Conservation (phyloP, 2,329 filamentous ascomycete species). For the Colletotrichum phormii region DNA sequence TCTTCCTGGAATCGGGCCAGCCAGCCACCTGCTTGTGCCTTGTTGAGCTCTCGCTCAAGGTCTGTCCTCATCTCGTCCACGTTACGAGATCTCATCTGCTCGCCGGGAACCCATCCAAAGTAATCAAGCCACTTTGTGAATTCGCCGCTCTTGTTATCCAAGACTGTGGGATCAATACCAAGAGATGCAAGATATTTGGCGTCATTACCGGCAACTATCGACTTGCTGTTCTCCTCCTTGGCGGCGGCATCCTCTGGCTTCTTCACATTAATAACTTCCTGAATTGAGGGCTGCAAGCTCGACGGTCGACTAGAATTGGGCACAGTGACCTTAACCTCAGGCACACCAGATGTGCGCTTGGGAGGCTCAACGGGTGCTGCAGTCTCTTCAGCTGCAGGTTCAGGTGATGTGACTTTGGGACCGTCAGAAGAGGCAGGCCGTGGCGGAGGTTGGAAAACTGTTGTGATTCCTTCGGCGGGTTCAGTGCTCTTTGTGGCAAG, state of each 20-base stretch:
- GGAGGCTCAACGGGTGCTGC: conserved; percentile 44
- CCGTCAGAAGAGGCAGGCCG: conserved; percentile 52
- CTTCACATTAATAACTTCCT: conserved; percentile 44
- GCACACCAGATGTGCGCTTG: conserved; percentile 54
- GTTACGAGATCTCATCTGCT: conserved; percentile 78
- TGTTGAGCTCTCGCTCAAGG: conserved; percentile 87
- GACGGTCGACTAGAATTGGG: conserved; percentile 53
- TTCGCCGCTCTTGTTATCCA: conserved; percentile 81
- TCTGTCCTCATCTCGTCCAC: conserved; percentile 86
- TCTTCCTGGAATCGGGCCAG: conserved; percentile 85
- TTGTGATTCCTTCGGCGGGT: conserved; percentile 78
- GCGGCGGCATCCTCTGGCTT: conserved; percentile 41
- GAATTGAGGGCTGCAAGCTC: conserved; percentile 53
- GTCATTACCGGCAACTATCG: conserved; percentile 78
- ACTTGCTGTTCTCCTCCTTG: conserved; percentile 67
- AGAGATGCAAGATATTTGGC: conserved; percentile 81
- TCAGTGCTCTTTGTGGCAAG: conserved; percentile 62
- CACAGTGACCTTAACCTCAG: conserved; percentile 69
- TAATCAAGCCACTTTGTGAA: conserved; percentile 87
- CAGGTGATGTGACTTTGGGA: conserved; percentile 47
- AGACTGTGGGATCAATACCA: conserved; percentile 80
- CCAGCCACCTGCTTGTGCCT: conserved; percentile 94
- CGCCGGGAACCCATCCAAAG: conserved; percentile 86
- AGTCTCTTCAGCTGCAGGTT: conserved; percentile 39
- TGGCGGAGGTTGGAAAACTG: conserved; percentile 84